Percentiles rank a stretch among this genome's conserved stretches.
Evolutionary conservation across 768 basidiomycete species (phyloP).

Genomic region (Leccinum sublutescens): DNA sequence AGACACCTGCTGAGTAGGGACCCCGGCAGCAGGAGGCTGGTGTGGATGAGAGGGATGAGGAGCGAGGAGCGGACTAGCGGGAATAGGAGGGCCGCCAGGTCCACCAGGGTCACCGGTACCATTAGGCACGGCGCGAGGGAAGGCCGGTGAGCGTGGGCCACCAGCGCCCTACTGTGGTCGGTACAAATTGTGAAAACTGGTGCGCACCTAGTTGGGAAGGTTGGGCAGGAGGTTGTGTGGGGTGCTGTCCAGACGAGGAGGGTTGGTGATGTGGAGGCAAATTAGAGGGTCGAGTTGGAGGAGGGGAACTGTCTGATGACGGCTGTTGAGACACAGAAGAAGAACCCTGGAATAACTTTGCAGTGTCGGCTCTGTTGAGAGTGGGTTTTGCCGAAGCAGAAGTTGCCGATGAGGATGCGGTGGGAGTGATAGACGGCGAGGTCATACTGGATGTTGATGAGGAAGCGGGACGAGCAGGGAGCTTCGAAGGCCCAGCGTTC

Average conservation of each 20-base stretch:
- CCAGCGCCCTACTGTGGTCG: conserved; percentile 48
- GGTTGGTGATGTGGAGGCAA: conserved; percentile 48
- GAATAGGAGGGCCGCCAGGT: conserved; percentile 50
- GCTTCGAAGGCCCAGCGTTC: conserved; percentile 37
- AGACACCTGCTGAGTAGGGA: conserved; percentile 45
- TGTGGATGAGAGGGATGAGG: conserved; percentile 47
- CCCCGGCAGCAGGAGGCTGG: conserved; percentile 51
- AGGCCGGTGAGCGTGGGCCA: conserved; percentile 67
- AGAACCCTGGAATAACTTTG: conserved; percentile 37
- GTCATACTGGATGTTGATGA: conserved; percentile 28
- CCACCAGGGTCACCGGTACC: conserved; percentile 56
- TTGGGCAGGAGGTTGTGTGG: conserved; percentile 37
- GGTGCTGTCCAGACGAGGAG: conserved; percentile 37
- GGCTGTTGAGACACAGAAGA: conserved; percentile 40
- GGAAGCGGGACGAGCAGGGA: conserved; percentile 27
- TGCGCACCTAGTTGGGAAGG: conserved; percentile 44
- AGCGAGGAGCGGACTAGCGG: conserved; percentile 62
- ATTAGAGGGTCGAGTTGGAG: conserved; percentile 51
- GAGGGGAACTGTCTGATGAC: conserved; percentile 55
- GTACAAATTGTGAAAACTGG: conserved; percentile 48
- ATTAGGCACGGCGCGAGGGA: conserved; percentile 60
- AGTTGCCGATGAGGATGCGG: conserved; percentile 30
- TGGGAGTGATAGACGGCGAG: conserved; percentile 31
- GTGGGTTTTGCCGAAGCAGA: conserved; percentile 23
- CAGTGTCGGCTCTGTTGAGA: conserved; percentile 23